Base-by-base conservation (phyloP, 2,329 filamentous ascomycete species). In the Metarhizium guizhouense region DNA sequence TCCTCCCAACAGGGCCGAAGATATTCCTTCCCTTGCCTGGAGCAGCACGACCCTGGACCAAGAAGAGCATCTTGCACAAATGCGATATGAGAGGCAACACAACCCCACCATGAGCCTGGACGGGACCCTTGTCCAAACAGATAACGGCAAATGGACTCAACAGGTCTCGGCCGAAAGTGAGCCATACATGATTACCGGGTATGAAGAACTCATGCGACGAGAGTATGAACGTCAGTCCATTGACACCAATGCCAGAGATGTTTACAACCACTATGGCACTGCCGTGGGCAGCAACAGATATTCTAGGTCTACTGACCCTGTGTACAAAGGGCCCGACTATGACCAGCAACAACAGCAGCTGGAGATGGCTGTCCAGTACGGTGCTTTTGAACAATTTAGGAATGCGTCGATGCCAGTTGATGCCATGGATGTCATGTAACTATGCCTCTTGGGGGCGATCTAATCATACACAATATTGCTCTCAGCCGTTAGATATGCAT, bases 141-240 rank as follows among this genome's bases (percentile, higher is more conserved):
- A 71, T 8, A 78, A 83, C 57, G 76, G 81, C 30, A 74, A 76
- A 53, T 85, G 82, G 81, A 63, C 74, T 32, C 66, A 67, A 48
- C 55, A 61, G 20, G 36, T 20, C 34, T 72, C 64, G 59, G 69
- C 49, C 4, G 77, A 81, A 58, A 83, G 81, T 43, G 90, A 95
- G 70, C 90, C 90, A 0, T 96, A 96, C 70, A 95, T 96, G 81
- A 70, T 82, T 51, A 86, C 83, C 6, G 91, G 91, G 14, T 96
- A 95, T 67, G 87, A 90, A 64, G 76, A 82, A 65, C 72, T 88
- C 56, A 83, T 86, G 57, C 76, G 77, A 56, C 77, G 82, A 54
- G 85, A 88, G 64, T 83, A 85, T 59, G 79, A 86, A 62, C 66
- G 64, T 40, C 60, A 69, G 48, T 59, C 61, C 45, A 59, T 70